Evolutionary conservation across 2,329 filamentous ascomycete genomes (phyloP), one percentile per base, ranked within the genome.

Genomic region (Aspergillus sp.): DNA sequence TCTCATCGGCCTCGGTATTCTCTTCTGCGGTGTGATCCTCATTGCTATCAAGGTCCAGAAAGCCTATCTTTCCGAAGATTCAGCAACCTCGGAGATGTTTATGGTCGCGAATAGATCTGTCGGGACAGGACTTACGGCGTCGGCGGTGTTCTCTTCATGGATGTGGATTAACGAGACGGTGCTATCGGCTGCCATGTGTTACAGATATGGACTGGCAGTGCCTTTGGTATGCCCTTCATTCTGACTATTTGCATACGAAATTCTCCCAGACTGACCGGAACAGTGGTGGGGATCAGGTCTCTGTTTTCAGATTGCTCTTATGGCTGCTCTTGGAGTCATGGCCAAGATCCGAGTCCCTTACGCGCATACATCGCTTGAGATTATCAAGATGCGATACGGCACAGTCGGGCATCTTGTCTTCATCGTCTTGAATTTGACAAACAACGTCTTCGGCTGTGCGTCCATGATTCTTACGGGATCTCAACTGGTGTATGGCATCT

Each of bases 351-450:
- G 79, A 40, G 79, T 81, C 0, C 80, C 80, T 0, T 80, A 81
- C 56, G 80, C 80, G 0, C 80, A 82, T 56, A 82, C 80, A 0
- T 80, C 77, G 3, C 71, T 82, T 2, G 80, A 82, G 61, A 81
- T 82, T 45, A 77, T 82, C 40, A 73, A 73, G 4, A 77, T 77
- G 68, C 70, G 80, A 57, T 82, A 82, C 62, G 79, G 78, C 5
- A 75, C 69, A 23, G 65, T 74, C 12, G 75, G 69, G 0, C 76
- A 80, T 60, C 57, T 74, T 9, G 68, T 77, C 0, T 78, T 78
- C 43, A 76, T 78, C 12, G 60, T 76, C 3, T 62, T 79, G 23
- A 78, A 78, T 31, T 57, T 78, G 6, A 67, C 72, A 4, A 77
- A 78, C 55, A 80, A 80, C 40, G 69, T 80, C 14, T 77, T 80